These are phyloP conservation scores for Verticillium tricorpus DNA, from an alignment of 2,329 filamentous ascomycete genomes.

Conservation along the genomic window DNA sequence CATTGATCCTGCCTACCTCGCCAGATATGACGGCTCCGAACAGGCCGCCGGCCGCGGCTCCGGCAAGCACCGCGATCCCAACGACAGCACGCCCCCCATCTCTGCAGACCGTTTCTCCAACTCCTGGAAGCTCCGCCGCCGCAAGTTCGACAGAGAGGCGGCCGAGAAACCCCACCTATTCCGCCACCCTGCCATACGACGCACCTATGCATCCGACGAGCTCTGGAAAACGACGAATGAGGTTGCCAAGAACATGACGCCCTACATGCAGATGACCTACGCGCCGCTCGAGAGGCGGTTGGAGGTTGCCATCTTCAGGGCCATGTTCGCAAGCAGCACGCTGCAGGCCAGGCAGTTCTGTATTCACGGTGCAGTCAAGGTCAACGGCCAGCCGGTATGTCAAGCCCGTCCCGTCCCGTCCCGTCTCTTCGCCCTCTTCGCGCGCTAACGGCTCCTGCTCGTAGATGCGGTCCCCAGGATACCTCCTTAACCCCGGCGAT, in stretches of 20 bases:
- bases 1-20: slow-evolving; percentile 79
- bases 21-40: slow-evolving; percentile 74
- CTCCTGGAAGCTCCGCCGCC: slow-evolving; percentile 9
- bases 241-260: slow-evolving; percentile 51
- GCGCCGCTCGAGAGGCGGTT: slow-evolving; percentile 85
- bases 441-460: background rate
- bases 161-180: background rate
- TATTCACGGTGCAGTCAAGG: slow-evolving; percentile 86
- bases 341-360: slow-evolving; percentile 93
- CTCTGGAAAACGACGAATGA: slow-evolving; percentile 12
- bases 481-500: slow-evolving; percentile 93
- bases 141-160: background rate
- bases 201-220: background rate
- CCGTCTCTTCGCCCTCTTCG: background rate
- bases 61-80: slow-evolving; percentile 45
- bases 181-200: rapidly evolving
- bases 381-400: slow-evolving; percentile 89
- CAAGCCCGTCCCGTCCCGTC: background rate
- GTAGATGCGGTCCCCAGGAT: slow-evolving; percentile 88
- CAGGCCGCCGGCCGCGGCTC: slow-evolving; percentile 80
- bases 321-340: slow-evolving; percentile 89
- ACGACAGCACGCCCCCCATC: slow-evolving; percentile 12
- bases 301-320: slow-evolving; percentile 90
- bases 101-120: slow-evolving; percentile 16
- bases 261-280: slow-evolving; percentile 96